Evolutionary conservation across 2,329 filamentous ascomycete species (phyloP).

Genomic region (Scedosporium aurantiacum): DNA sequence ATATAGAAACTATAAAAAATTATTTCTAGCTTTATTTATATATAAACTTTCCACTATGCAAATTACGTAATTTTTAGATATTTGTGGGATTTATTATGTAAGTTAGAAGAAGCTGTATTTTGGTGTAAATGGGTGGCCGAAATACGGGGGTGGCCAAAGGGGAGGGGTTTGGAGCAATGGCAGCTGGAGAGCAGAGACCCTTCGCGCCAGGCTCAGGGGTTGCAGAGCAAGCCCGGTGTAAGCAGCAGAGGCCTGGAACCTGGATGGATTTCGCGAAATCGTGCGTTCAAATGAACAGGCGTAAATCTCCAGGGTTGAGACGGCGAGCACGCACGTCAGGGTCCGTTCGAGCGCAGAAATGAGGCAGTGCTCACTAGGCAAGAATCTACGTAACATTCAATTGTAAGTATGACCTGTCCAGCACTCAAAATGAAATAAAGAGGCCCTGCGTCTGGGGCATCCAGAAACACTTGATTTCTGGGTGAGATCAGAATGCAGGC

Average conservation of each 20-base stretch:
- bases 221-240: background rate
- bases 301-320: background rate
- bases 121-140: background rate
- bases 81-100: no score
- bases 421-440: background rate
- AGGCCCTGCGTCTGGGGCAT: background rate
- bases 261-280: background rate
- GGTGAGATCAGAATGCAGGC: background rate
- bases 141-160: background rate
- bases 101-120: no score
- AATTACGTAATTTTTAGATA: no score
- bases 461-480: slow-evolving; percentile 2
- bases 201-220: background rate
- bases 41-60: no score
- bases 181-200: background rate
- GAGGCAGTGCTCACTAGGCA: slow-evolving; percentile 6
- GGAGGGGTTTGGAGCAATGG: background rate
- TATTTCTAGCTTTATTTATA: no score
- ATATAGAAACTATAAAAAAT: background rate
- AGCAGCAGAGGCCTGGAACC: background rate
- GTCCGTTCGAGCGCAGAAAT: background rate
- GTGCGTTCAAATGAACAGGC: background rate
- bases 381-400: slow-evolving; percentile 3
- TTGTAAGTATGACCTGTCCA: background rate
- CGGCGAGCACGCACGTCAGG: background rate